Base-by-base conservation (phyloP, 768 basidiomycete species). In the Dentipellis sp. region DNA sequence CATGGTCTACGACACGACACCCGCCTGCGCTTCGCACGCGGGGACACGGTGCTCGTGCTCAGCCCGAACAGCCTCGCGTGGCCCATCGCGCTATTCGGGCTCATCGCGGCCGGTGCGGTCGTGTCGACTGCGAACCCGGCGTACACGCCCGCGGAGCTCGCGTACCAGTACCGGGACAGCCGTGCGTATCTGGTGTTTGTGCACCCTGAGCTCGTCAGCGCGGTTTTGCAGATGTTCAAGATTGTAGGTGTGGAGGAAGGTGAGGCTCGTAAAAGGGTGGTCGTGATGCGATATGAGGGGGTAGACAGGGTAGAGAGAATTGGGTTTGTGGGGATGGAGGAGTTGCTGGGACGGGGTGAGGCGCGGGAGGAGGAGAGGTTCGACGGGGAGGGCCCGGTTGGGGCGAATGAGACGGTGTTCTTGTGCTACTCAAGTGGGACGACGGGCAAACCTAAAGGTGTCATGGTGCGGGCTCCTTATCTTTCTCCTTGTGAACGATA, bases 361-460 rank as follows among this genome's bases (percentile, higher is more conserved):
- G 71, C 88, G 12, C 57, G 62, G 11, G 63, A 72, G 4, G 85
- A 87, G 64, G 82, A 79, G 59, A 72, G 68, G 61, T 82, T 84
- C 51, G 74, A 81, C 12, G 82, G 78, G 0, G 37, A 50, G 54
- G 60, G 72, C 0, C 65, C 72, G 3, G 29, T 3, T 29, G 29
- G 29, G 19, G 73, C 82, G 1, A 65, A 82, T 52, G 82, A 86
- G 62, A 88, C 88, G 0, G 68, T 73, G 3, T 81, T 80, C 60
- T 63, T 90, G 38, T 88, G 84, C 56, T 88, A 88, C 56, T 73
- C 70, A 3, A 71, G 70, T 66, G 89, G 89, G 5, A 91, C 89
- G 1, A 89, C 86, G 0, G 87, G 89, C 1, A 82, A 82, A 58
- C 83, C 90, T 1, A 93, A 92, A 68, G 90, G 80, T 4, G 78